Evolutionary conservation across 495 filamentous ascomycete genomes (phyloP), one percentile per base, ranked within the genome.

Genomic region (Wilcoxina mikolae): DNA sequence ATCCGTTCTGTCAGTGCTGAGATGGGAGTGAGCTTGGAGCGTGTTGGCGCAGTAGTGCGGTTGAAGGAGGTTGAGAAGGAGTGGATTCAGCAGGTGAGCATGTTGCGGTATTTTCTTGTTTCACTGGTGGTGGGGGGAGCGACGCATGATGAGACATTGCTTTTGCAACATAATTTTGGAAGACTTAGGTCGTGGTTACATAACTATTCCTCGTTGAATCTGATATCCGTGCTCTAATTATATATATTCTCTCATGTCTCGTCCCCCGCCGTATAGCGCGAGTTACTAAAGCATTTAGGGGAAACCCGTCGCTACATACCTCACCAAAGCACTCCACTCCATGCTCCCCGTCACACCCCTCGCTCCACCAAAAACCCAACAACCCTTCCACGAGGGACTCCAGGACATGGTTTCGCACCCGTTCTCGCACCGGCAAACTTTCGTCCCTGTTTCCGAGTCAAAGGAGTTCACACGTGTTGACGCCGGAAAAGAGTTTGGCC

Each of bases 151-250:
- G n/a, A n/a, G n/a, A n/a, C n/a, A n/a, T n/a, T n/a, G n/a, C n/a
- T n/a, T n/a, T n/a, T n/a, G n/a, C n/a, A n/a, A n/a, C n/a, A n/a
- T 98, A 94, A 94, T 90, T 95, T 90, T 95, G 90, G 74, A 95
- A 95, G 90, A 95, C 87, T 78, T 60, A 71, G 58, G 72, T 65
- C 69, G 78, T 87, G 83, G 79, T 85, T 86, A 87, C 70, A 80
- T 74, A 74, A 66, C 9, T 38, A 38, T 38, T 38, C 33, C 33
- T 38, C 33, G 33, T 68, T 70, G 62, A 69, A 61, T 61, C 57
- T 61, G 59, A 61, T 38, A 68, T 68, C 70, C 74, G 64, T 64
- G 68, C 71, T 69, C 70, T 66, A 71, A 68, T 73, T 70, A n/a
- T n/a, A n/a, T n/a, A n/a, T n/a, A n/a, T n/a, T n/a, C n/a, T n/a